phyloP scores from a whole-genome alignment of 192 early-diverging fungal genomes.

The Coemansia sp. region DNA sequence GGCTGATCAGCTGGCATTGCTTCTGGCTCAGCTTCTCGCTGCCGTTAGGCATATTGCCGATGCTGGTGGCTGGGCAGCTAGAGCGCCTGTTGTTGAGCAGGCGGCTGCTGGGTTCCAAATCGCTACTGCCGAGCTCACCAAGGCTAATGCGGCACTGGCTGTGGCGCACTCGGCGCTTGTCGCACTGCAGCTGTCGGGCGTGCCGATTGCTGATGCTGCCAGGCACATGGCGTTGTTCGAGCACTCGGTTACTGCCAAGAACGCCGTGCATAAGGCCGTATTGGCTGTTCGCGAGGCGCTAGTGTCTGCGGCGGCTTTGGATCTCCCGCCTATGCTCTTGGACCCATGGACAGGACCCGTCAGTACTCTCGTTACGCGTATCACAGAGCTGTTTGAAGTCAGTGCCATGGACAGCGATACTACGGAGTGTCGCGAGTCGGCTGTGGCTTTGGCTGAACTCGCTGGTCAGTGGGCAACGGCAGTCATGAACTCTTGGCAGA shows the following conservation, averaged over 20 bases:
- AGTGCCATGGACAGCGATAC: neutral
- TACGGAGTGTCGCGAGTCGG: neutral
- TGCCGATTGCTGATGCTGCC: neutral
- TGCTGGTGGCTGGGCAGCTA: conserved; percentile 34
- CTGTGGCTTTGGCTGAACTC: conserved; percentile 15
- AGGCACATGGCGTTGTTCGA: neutral
- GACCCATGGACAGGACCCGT: conserved; percentile 21
- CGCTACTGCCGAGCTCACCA: neutral
- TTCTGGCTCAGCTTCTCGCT: conserved; percentile 29
- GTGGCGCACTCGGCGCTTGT: neutral
- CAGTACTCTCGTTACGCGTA: neutral
- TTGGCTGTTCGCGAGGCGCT: neutral
- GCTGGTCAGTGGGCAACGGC: conserved; percentile 44
- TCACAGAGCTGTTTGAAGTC: neutral
- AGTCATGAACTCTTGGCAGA: conserved; percentile 53
- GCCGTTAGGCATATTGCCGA: conserved; percentile 19
- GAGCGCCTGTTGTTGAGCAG: neutral
- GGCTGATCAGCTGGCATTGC: conserved; percentile 18
- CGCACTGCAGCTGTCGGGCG: conserved; percentile 22
- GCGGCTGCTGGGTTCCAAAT: conserved; percentile 9
- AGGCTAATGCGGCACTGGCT: conserved; percentile 18
- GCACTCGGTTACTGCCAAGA: neutral
- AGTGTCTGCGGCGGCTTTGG: neutral
- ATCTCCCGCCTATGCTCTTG: conserved; percentile 6
- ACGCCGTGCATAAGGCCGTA: conserved; percentile 2